Conservation (phyloP, 495 filamentous ascomycete genomes). For the Apiosordaria backusii region DNA sequence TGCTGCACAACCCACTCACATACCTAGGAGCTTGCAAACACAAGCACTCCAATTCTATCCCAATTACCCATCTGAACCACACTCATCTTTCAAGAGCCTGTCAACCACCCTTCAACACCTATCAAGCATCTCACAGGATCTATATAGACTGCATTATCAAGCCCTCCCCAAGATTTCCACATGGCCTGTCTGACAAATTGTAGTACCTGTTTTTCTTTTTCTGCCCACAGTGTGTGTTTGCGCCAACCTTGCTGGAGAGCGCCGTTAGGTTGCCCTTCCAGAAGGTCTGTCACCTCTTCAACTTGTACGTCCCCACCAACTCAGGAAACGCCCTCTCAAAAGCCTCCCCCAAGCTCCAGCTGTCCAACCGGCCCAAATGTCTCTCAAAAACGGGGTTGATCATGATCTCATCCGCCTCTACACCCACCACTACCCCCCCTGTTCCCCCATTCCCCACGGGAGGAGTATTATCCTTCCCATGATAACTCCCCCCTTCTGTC, state of each 20-base stretch:
- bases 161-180: no score
- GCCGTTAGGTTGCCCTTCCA: neutral
- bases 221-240: neutral
- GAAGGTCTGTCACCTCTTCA: constrained; percentile 17
- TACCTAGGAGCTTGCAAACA: no score
- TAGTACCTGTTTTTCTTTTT: neutral
- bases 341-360: constrained; percentile 72
- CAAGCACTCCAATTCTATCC: no score
- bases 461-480: neutral
- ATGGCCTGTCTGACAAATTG: neutral
- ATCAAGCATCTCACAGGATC: no score
- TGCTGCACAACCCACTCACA: no score
- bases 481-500: neutral
- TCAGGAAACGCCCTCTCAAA: constrained; percentile 63
- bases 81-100: no score
- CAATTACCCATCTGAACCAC: no score
- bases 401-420: constrained; percentile 50
- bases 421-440: neutral
- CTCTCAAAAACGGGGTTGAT: constrained; percentile 80
- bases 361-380: constrained; percentile 62
- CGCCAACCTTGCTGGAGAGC: neutral
- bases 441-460: neutral
- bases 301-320: constrained; percentile 52
- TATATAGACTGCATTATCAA: no score
- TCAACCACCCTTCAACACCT: no score